Evolutionary conservation across 192 early-diverging fungal genomes (phyloP), one percentile per base, ranked within the genome.

Genomic region (Gonapodya prolifera): DNA sequence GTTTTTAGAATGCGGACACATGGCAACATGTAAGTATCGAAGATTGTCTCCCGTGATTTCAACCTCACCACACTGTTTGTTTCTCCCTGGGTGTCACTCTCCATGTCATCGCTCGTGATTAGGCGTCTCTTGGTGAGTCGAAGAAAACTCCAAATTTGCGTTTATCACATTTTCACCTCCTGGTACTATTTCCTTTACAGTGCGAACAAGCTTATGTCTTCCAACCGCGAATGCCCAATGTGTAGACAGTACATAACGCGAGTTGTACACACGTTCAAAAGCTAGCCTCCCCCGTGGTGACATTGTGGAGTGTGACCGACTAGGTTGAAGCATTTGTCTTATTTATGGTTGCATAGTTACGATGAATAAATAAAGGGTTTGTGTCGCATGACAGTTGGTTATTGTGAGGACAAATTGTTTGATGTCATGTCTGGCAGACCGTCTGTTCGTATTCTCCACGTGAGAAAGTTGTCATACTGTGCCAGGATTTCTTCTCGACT

Each of bases 1-100:
- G 1, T 91, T 94, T 80, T 82, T 94, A 69, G 90, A 94, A 79
- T 95, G 94, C 78, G 92, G 93, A 34, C 94, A 95, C 81, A 89
- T 94, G 90, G 88, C 89, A 33, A 91, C 93, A 33, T 95, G 83
- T 80, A 75, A 76, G 82, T 92, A 71, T 61, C 45, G 8, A 61
- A n/a, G 8, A 61, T 61, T 61, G 45, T 61, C 23, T 23, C 23
- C 45, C 23, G 45, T 61, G 8, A 23, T 16, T 8, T 61, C 45
- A 61, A 23, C 23, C 8, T 61, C n/a, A n/a, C n/a, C n/a, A n/a
- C n/a, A n/a, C n/a, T n/a, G n/a, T n/a, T n/a, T n/a, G n/a, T n/a
- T n/a, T n/a, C n/a, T n/a, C n/a, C n/a, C n/a, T n/a, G n/a, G n/a
- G n/a, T 61, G 45, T 61, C 8, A 61, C 23, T 61, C 45, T 61